These are phyloP conservation scores for Sphagnum magellanicum DNA, from an alignment of 228 moss, liverwort and hornwort genomes.

Conservation along the genomic window DNA sequence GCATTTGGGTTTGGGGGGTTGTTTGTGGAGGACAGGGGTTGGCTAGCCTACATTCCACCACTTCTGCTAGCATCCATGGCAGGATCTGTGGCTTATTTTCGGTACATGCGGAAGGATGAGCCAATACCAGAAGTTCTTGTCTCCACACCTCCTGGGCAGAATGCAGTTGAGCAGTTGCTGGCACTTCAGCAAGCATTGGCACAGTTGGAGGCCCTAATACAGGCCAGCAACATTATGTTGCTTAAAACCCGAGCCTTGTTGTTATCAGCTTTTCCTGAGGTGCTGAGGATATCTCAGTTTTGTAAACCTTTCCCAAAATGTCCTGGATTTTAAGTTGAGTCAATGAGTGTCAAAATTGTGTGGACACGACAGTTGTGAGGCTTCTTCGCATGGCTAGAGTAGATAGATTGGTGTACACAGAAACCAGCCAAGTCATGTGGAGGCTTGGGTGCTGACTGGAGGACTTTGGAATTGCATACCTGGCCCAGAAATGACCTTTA, in stretches of 20 bases:
- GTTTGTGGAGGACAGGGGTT: constrained; percentile 49
- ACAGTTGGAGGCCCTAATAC: constrained; percentile 70
- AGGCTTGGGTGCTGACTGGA: too few relatives aligned
- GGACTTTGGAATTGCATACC: too few relatives aligned
- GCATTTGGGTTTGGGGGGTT: constrained; percentile 38
- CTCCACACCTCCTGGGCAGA: constrained; percentile 59
- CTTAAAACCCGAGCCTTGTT: constrained; percentile 75
- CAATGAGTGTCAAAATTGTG: too few relatives aligned
- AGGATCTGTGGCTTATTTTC: constrained; percentile 52
- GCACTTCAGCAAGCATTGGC: constrained; percentile 73
- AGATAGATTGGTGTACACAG: too few relatives aligned
- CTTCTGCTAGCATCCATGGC: constrained; percentile 50
- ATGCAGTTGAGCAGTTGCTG: constrained; percentile 77
- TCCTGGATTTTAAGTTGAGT: too few relatives aligned
- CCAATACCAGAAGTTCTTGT: constrained; percentile 59
- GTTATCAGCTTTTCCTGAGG: constrained; percentile 74
- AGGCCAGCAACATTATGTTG: constrained; percentile 72
- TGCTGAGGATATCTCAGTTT: constrained; percentile 1
- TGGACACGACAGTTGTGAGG: too few relatives aligned
- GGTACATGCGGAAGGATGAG: constrained; percentile 39
- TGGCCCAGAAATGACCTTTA: too few relatives aligned
- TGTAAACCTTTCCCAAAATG: too few relatives aligned
- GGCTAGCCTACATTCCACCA: constrained; percentile 65
- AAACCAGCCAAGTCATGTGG: too few relatives aligned
- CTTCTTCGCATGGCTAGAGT: too few relatives aligned